Percentiles rank a stretch among this genome's conserved stretches.
These are phyloP conservation scores for Fraxinus excelsior DNA, from an alignment of 257 asterid genomes.

Conservation along the genomic window DNA sequence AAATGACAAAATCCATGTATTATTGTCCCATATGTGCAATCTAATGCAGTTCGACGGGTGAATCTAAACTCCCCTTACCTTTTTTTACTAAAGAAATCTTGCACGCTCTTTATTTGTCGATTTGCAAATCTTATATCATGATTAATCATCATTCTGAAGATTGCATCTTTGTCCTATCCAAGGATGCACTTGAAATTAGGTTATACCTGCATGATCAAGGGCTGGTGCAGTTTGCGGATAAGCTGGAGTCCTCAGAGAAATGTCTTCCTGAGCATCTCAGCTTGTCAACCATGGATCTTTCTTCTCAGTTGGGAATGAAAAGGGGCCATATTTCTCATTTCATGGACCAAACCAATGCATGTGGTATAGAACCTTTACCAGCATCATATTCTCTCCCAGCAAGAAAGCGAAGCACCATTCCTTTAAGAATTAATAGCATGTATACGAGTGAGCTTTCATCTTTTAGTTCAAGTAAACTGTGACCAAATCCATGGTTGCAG, in stretches of 20 bases:
- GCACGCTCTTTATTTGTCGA: background rate
- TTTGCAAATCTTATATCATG: background rate
- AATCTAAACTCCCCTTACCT: background rate
- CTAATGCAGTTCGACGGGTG: background rate
- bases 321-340: conserved; percentile 45
- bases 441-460: conserved; percentile 28
- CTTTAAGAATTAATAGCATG: conserved; percentile 33
- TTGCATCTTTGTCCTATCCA: conserved; percentile 14
- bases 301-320: conserved; percentile 39
- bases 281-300: conserved; percentile 28
- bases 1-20: background rate
- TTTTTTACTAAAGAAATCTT: background rate
- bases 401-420: conserved; percentile 19
- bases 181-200: conserved; percentile 49
- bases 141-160: conserved; percentile 9
- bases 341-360: conserved; percentile 27
- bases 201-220: conserved; percentile 49
- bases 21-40: background rate
- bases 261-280: conserved; percentile 37
- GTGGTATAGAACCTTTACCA: conserved; percentile 26
- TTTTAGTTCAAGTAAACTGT: conserved; percentile 22
- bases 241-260: conserved; percentile 33
- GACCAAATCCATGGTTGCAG: conserved; percentile 23
- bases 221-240: conserved; percentile 39
- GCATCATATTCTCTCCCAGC: conserved; percentile 22